Conservation (phyloP, 345 rosid species). For the Gynandropsis gynandra region DNA sequence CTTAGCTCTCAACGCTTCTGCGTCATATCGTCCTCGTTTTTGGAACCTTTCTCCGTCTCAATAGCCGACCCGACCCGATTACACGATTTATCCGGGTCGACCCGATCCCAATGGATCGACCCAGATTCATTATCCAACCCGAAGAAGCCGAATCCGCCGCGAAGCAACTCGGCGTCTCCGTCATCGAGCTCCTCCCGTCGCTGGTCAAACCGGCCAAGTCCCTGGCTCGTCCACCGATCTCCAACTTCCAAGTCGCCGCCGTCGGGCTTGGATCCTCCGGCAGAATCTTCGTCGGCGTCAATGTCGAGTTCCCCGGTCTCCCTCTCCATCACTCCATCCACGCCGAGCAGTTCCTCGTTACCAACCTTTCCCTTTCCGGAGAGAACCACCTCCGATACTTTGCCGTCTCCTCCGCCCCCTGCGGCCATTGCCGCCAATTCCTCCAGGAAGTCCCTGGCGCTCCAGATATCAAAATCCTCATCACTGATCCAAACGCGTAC, state of each 20-base stretch:
- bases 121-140: conserved; percentile 55
- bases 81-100: conserved; percentile 22
- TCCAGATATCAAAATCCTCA: conserved; percentile 42
- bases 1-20: too few species aligned
- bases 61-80: conserved; percentile 20
- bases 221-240: conserved; percentile 77
- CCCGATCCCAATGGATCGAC: conserved; percentile 39
- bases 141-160: conserved; percentile 70
- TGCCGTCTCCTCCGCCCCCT: conserved; percentile 92
- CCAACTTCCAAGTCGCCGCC: conserved; percentile 69
- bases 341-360: conserved; percentile 95
- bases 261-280: conserved; percentile 87
- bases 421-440: conserved; percentile 99
- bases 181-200: conserved; percentile 55
- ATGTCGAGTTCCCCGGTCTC: conserved; percentile 82
- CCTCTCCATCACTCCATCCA: conserved; percentile 89
- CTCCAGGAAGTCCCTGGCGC: conserved; percentile 77
- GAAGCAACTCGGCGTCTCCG: conserved; percentile 37
- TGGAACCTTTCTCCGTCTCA: conserved; percentile 19
- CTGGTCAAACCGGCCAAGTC: conserved; percentile 57
- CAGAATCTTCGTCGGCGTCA: conserved; percentile 78
- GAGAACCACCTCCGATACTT: conserved; percentile 46
- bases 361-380: conserved; percentile 64
- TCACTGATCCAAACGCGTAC: conserved; percentile 28
- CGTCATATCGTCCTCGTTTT: conserved; percentile 25